Evolutionary conservation across 2,329 filamentous ascomycete genomes (phyloP).

Genomic region (Stagonosporopsis cucurbitacearum): DNA sequence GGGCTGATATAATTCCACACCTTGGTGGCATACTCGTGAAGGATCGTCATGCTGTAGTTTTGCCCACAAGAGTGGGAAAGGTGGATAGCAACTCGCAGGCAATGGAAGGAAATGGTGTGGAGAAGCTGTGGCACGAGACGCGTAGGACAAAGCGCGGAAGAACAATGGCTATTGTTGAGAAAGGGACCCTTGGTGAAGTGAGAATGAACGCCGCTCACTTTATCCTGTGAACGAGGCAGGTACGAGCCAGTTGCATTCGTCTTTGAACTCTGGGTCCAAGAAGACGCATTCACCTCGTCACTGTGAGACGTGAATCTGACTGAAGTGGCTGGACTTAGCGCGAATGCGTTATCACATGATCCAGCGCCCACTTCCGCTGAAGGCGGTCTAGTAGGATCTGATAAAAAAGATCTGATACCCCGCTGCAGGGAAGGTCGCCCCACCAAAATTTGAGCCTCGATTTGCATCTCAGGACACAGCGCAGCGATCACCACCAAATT

Average conservation of each 20-base stretch:
- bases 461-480: conserved; percentile 11
- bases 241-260: conserved; percentile 1
- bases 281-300: conserved; percentile 16
- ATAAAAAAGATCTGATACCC: conserved; percentile 22
- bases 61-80: neutral
- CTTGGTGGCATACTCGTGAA: conserved; percentile 43
- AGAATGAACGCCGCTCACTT: conserved; percentile 20
- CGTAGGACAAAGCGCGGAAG: neutral
- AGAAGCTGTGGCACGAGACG: neutral
- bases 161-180: neutral
- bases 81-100: neutral
- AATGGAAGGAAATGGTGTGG: neutral
- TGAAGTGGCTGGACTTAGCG: conserved; percentile 24
- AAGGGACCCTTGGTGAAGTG: conserved; percentile 23
- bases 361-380: conserved; percentile 1
- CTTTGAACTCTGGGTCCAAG: conserved; percentile 22
- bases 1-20: conserved; percentile 55
- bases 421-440: conserved; percentile 23
- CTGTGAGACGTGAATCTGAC: conserved; percentile 23
- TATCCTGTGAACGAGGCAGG: conserved; percentile 12
- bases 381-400: conserved; percentile 28
- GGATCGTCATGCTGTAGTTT: conserved; percentile 36
- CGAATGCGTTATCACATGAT: conserved; percentile 17
- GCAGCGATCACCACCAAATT: conserved; percentile 8
- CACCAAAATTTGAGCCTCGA: conserved; percentile 37